Percentiles rank a stretch among this genome's conserved stretches.
phyloP scores from a whole-genome alignment of 2,329 filamentous ascomycete genomes.

The Arthrobotrys musiformis region DNA sequence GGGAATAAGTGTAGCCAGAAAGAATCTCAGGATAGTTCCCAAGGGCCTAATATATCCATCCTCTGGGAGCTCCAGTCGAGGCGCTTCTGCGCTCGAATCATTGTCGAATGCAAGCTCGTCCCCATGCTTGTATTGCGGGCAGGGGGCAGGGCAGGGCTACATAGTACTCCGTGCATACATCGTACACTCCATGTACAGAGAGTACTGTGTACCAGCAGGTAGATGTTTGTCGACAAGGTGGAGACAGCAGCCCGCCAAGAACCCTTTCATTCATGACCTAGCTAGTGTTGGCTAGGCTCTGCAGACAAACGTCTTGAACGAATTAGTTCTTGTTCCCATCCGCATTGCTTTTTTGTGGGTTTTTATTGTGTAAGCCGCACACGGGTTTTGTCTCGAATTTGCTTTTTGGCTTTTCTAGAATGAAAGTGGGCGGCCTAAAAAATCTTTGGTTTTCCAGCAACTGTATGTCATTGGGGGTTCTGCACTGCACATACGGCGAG shows the following conservation, averaged over 20 bases:
- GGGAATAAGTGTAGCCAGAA: not conserved
- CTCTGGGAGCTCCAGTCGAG: conserved; percentile 33
- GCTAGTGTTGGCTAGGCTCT: conserved; percentile 14
- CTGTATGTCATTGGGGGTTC: conserved; percentile 10
- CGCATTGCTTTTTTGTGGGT: conserved; percentile 41
- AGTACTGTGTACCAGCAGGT: conserved; percentile 48
- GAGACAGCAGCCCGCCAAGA: conserved; percentile 21
- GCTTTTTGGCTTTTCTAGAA: conserved; percentile 40
- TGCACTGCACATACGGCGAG: conserved; percentile 40
- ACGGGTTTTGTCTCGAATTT: conserved; percentile 36
- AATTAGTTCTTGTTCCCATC: not conserved
- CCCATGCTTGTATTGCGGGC: conserved; percentile 5
- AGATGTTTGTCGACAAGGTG: conserved; percentile 26
- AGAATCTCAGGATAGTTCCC: not conserved
- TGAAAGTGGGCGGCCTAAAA: conserved; percentile 34
- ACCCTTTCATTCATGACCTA: not conserved
- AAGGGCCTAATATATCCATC: conserved; percentile 11
- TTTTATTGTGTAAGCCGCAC: conserved; percentile 35
- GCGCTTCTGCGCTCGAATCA: conserved; percentile 34
- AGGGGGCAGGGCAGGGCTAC: conserved; percentile 42
- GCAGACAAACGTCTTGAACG: conserved; percentile 8
- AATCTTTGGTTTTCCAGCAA: not conserved
- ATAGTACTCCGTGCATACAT: too few relatives aligned
- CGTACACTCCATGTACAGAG: too few relatives aligned
- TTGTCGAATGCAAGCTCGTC: conserved; percentile 21